Evolutionary conservation across 805 yeast genomes (phyloP).

Genomic region (Lipomyces sp.): DNA sequence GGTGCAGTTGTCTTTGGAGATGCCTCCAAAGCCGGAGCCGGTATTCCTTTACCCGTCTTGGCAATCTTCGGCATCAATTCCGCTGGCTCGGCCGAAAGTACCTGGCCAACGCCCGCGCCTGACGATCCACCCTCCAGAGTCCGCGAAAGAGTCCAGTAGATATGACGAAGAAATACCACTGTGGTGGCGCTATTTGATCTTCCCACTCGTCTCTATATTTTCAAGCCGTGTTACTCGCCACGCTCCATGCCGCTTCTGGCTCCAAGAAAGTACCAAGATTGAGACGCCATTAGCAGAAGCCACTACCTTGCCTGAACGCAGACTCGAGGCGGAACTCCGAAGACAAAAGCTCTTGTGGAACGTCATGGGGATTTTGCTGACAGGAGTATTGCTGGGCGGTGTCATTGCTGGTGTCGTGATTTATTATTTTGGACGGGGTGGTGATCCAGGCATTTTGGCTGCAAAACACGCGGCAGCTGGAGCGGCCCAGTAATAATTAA

Average conservation of each 20-base stretch:
- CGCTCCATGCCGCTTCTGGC: constrained; percentile 16
- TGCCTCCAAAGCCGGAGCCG: not conserved
- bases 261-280: not conserved
- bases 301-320: constrained; percentile 25
- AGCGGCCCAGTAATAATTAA: not conserved
- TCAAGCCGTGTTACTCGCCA: constrained; percentile 2
- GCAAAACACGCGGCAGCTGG: constrained; percentile 16
- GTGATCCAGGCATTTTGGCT: constrained; percentile 18
- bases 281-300: constrained; percentile 19
- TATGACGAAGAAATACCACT: not conserved
- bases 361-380: constrained; percentile 22
- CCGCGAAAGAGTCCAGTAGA: not conserved
- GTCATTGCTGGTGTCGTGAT: constrained; percentile 34
- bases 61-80: not conserved
- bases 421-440: constrained; percentile 28
- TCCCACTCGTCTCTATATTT: constrained; percentile 12
- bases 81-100: not conserved
- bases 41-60: not conserved
- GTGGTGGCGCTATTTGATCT: constrained; percentile 23
- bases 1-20: not conserved
- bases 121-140: constrained; percentile 1
- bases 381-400: constrained; percentile 30
- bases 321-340: constrained; percentile 20
- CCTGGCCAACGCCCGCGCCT: not conserved
- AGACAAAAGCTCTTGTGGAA: constrained; percentile 29